Base-by-base conservation (phyloP, 306 rosid species). In the Urtica urens region DNA sequence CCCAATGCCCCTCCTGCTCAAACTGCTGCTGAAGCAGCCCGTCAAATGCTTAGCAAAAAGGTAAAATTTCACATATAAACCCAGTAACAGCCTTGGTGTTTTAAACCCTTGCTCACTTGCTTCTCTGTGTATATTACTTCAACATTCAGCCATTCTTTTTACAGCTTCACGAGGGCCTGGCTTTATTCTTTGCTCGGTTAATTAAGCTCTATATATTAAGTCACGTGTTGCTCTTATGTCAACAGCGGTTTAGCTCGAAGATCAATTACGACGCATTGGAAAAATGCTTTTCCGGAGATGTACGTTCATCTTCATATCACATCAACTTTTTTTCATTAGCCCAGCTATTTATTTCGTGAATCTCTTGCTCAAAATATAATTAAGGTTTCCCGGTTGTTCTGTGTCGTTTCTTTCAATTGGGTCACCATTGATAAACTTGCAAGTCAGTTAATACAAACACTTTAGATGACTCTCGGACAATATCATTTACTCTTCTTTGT, bases 11-110 rank as follows among this genome's bases (percentile, higher is more conserved):
- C 71, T 64, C 82, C 90, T 62, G 93, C 88, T 55, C 79, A 79
- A 68, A 77, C 92, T 17, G 79, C 92, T 52, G 77, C 66, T 10
- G 96, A 77, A 65, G 84, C 87, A 15, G 55, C 83, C 25, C 68
- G 73, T 27, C 79, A 71, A 61, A 77, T 75, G 83, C 58, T 75
- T 49, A 68, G 51, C 55, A 69, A 66, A 40, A 83, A 80, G 87
- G 93, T 80, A 57, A 29, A 2, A 57, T 16, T 0, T 2, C 6
- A 63, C 52, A 24, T 47, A 19, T 30, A 17, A 35, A 10, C 0
- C 11, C n/a, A 13, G n/a, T 28, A 28, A 28, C 10, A 28, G 10
- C 10, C 4, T 4, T 28, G 10, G 33, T 28, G 4, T 28, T 10
- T 28, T 10, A 28, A 28, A 28, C 10, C 11, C 5, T 29, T 14